phyloP scores from a whole-genome alignment of 805 yeast species.

The Kazachstania viticola region DNA sequence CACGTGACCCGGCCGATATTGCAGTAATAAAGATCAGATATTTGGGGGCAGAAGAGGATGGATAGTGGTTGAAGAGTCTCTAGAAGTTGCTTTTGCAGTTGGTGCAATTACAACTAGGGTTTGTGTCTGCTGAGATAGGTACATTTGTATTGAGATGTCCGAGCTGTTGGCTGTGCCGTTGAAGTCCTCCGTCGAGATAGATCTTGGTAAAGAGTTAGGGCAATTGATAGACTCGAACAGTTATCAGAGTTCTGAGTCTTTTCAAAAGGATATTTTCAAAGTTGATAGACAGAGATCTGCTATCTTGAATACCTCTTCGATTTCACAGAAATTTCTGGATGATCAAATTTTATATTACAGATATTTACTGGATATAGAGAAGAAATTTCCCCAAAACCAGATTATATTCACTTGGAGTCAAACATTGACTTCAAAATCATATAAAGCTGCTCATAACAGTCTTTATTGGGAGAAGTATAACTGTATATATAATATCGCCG shows the following conservation, averaged over 20 bases:
- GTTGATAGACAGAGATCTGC: conserved; percentile 35
- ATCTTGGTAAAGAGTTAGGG: conserved; percentile 30
- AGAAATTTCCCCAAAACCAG: conserved; percentile 55
- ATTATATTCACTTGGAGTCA: conserved; percentile 64
- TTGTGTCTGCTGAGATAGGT: too few relatives aligned
- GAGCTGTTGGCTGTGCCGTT: conserved; percentile 43
- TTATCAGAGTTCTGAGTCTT: conserved; percentile 33
- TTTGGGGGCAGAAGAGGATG: too few relatives aligned
- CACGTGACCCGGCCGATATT: too few relatives aligned
- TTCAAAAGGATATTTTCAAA: conserved; percentile 31
- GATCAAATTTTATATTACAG: conserved; percentile 36
- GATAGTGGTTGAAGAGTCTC: too few relatives aligned
- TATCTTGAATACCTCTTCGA: conserved; percentile 28
- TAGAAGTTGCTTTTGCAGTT: too few relatives aligned
- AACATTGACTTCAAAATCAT: conserved; percentile 45
- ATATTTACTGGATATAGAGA: conserved; percentile 32
- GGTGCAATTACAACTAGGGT: too few relatives aligned
- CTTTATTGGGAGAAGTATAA: conserved; percentile 51
- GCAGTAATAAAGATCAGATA: too few relatives aligned
- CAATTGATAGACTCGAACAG: conserved; percentile 38
- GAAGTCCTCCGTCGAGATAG: conserved; percentile 34
- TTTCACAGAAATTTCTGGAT: conserved; percentile 28
- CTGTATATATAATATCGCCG: conserved; percentile 57
- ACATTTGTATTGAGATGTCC: too few relatives aligned
- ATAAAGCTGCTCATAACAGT: conserved; percentile 38